Evolutionary conservation across 176 grass and related monocot species (phyloP), one percentile per base, ranked within the genome.

Genomic region (Musa troglodytarum): DNA sequence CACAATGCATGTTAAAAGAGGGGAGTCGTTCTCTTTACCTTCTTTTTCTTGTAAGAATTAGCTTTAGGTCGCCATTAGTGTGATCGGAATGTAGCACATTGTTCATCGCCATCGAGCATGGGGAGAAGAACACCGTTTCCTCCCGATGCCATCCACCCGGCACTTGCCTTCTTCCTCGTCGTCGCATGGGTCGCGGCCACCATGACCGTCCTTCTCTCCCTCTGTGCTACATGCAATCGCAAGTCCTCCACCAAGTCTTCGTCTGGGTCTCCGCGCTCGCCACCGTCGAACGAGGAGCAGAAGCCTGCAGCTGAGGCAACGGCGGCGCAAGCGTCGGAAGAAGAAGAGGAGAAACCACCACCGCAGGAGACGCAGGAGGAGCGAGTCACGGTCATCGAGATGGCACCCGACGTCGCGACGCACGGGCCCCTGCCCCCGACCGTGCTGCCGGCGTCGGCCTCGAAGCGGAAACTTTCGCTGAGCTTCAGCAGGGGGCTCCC

Each of bases 151-250:
- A 72, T 75, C 50, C 82, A 88, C 66, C 80, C 85, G 29, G 71
- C 71, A 49, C 25, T 87, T 50, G 51, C 74, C 50, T 26, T 87
- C 14, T 72, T 82, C 65, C 83, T 99, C 80, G 56, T 87, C n/a
- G 75, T 85, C 6, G 86, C 77, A 52, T 91, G 90, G 77, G 52
- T 86, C 24, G 83, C 79, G 1, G 90, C 90, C 17, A 79, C 87
- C 53, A 51, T 94, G 1, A 58, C 56, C 49, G 80, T 99, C 9
- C 19, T 83, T 50, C 85, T 82, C 43, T 88, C 86, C 77, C 76
- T 99, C 72, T 99, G 95, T 82, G 88, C 90, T 1, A 80, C 95
- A 26, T 99, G 88, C 81, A 82, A 84, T 65, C 84, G 87, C 20
- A 93, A 77, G 74, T 74, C 83, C 19, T n/a, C 76, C 53, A 55